Percentiles rank a stretch among this genome's conserved stretches.
These are phyloP conservation scores for Clitoria ternatea DNA, from an alignment of 306 rosid genomes.

Conservation along the genomic window DNA sequence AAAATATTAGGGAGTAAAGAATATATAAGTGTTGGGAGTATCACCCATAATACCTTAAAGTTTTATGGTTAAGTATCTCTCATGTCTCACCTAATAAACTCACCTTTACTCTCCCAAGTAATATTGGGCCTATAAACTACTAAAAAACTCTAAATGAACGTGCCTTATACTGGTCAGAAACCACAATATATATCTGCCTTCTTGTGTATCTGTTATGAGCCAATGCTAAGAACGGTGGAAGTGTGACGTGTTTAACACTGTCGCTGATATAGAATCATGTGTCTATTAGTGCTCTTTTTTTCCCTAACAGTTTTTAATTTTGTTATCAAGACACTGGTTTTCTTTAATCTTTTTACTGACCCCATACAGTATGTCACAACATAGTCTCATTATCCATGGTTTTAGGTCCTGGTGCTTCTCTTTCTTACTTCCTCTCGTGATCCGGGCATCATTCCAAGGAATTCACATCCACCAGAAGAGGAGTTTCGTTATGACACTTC, in stretches of 20 bases:
- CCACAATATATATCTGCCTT: neutral
- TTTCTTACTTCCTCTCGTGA: constrained; percentile 88
- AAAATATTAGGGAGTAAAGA: too few relatives aligned
- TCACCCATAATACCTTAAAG: too few relatives aligned
- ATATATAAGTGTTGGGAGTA: too few relatives aligned
- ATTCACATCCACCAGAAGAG: constrained; percentile 89
- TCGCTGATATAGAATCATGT: neutral
- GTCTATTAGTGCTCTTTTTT: neutral
- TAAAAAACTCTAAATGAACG: too few relatives aligned
- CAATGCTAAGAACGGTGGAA: neutral
- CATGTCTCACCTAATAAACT: too few relatives aligned
- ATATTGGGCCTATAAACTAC: too few relatives aligned
- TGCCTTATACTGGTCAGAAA: constrained; percentile 4
- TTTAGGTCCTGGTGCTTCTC: constrained; percentile 85
- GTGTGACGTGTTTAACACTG: neutral
- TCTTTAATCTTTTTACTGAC: neutral
- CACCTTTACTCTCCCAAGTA: too few relatives aligned
- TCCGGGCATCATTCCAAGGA: constrained; percentile 91
- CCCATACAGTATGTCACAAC: constrained; percentile 13
- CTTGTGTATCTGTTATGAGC: neutral
- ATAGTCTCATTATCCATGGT: constrained; percentile 44
- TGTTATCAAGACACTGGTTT: neutral
- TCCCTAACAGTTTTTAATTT: neutral
- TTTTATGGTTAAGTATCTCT: too few relatives aligned
- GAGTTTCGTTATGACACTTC: constrained; percentile 67